Evolutionary conservation across 208 protist species (phyloP).

Genomic region (Blechomonas ayalai): DNA sequence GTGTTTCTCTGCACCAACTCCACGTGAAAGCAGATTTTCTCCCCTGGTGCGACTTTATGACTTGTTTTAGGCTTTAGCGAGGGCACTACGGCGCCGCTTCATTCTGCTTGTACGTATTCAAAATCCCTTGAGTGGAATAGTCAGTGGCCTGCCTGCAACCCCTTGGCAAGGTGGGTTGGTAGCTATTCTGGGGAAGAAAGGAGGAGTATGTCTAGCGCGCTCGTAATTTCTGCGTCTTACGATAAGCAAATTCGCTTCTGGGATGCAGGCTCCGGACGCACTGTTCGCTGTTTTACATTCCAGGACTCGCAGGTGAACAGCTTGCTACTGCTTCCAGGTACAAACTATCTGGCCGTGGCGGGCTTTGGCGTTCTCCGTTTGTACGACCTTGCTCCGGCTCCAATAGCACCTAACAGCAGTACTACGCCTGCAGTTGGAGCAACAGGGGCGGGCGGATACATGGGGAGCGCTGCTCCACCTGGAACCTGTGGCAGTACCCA

Average conservation of each 20-base stretch:
- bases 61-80: no score
- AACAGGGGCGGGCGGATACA: background rate
- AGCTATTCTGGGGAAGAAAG: background rate
- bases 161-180: background rate
- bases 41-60: no score
- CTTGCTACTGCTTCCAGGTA: slow-evolving; percentile 44
- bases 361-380: slow-evolving; percentile 67
- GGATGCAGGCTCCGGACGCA: slow-evolving; percentile 63
- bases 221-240: slow-evolving; percentile 76
- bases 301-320: slow-evolving; percentile 78
- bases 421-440: background rate
- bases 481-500: slow-evolving; percentile 4
- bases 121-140: background rate
- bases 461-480: slow-evolving; percentile 5
- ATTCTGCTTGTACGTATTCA: no score
- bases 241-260: slow-evolving; percentile 84
- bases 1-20: no score
- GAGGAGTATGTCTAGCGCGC: slow-evolving; percentile 21
- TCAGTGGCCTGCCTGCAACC: background rate
- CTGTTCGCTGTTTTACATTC: slow-evolving; percentile 62
- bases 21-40: no score
- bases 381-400: slow-evolving; percentile 29
- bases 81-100: no score
- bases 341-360: slow-evolving; percentile 48
- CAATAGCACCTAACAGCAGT: background rate